Conservation (phyloP, 768 basidiomycete genomes). For the Psilocybe tampanensis region DNA sequence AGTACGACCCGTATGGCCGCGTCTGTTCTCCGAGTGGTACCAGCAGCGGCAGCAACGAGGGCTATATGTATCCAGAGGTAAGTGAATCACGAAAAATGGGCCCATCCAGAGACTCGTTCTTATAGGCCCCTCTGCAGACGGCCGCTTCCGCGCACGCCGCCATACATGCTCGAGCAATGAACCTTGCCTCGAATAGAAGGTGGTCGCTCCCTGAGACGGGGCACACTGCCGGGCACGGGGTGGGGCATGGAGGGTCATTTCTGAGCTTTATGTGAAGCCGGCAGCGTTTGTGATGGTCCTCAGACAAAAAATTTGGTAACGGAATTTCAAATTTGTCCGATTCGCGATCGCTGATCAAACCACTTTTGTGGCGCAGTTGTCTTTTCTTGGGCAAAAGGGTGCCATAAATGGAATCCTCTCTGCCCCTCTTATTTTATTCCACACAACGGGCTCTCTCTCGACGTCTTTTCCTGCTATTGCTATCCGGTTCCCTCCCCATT, state of each 20-base stretch:
- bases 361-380: not conserved
- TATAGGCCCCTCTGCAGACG: not conserved
- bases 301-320: slow-evolving; percentile 6
- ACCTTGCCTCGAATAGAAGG: slow-evolving; percentile 13
- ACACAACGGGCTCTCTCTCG: not conserved
- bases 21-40: slow-evolving; percentile 7
- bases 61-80: slow-evolving; percentile 11
- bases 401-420: not conserved
- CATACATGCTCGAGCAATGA: not conserved
- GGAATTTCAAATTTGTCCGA: not conserved
- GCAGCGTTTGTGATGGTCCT: not conserved
- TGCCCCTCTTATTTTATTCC: not conserved
- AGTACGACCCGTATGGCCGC: not conserved
- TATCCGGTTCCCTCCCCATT: not conserved
- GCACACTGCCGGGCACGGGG: slow-evolving; percentile 2
- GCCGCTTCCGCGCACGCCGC: not conserved
- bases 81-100: slow-evolving; percentile 1
- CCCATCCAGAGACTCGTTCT: not conserved
- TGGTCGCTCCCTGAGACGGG: slow-evolving; percentile 21
- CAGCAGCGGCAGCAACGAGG: slow-evolving; percentile 1
- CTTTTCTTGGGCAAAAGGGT: not conserved
- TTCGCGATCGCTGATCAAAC: not conserved
- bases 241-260: slow-evolving; percentile 8
- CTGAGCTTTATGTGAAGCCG: slow-evolving; percentile 3
- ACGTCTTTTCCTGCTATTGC: not conserved